phyloP scores from a whole-genome alignment of 306 rosid species.

The Prunus kanzakura region DNA sequence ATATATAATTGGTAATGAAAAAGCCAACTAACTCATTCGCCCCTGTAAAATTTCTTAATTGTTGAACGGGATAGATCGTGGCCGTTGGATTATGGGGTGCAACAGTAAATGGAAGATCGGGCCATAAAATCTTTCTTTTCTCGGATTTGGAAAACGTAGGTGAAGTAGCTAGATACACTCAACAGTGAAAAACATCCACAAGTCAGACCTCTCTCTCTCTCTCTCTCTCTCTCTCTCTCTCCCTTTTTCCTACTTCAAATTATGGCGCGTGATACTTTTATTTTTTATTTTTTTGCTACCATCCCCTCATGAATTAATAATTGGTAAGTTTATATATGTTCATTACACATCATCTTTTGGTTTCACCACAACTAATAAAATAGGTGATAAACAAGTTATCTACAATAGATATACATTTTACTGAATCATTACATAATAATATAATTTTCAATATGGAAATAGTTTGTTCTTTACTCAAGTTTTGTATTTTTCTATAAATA shows the following conservation, averaged over 20 bases:
- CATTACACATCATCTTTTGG: too few relatives aligned
- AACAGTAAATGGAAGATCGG: not conserved
- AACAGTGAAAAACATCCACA: slow-evolving; percentile 17
- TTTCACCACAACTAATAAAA: too few relatives aligned
- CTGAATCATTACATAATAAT: not conserved
- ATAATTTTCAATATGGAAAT: too few relatives aligned
- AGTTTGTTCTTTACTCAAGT: too few relatives aligned
- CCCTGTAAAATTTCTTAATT: too few relatives aligned
- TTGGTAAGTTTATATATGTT: not conserved
- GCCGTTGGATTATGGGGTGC: not conserved
- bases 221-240: too few relatives aligned
- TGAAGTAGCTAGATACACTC: slow-evolving; percentile 13
- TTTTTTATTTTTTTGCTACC: not conserved
- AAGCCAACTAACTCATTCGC: too few relatives aligned
- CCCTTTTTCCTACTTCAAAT: not conserved
- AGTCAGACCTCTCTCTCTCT: not conserved
- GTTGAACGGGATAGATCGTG: not conserved
- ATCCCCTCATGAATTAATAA: not conserved
- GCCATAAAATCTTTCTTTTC: slow-evolving; percentile 12
- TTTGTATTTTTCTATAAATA: too few relatives aligned
- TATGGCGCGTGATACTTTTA: not conserved
- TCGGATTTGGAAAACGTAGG: slow-evolving; percentile 13
- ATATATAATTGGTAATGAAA: too few relatives aligned
- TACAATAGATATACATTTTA: too few relatives aligned
- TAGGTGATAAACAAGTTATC: too few relatives aligned